Base-by-base conservation (phyloP, 2,329 filamentous ascomycete species). In the Trichoderma sp. region DNA sequence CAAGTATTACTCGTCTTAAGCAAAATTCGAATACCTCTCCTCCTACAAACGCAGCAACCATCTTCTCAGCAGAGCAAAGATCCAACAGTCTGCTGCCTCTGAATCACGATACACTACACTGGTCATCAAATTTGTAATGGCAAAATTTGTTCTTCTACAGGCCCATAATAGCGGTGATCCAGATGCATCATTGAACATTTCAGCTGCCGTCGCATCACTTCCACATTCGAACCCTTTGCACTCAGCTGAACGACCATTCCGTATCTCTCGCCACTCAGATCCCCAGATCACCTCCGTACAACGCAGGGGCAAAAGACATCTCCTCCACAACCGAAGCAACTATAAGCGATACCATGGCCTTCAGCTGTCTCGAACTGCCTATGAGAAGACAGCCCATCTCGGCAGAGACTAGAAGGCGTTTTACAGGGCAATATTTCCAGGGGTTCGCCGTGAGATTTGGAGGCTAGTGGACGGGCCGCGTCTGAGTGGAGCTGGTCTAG, bases 401-500 rank as follows among this genome's bases (percentile, higher is more conserved):
- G 67, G 67, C 50, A 71, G 24, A 50, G 29, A 1, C 64, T 53
- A 33, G 64, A 67, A 14, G 11, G 33, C 24, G 24, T 56, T 53
- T 68, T 33, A 29, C 50, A 56, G 21, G 45, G 59, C 56, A 64
- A 63, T 53, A 64, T 64, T 53, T 53, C 21, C 59, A 38, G 38
- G 69, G 69, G 14, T 45, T 50, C n/a, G 7, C 63, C 24, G 63
- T 66, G 63, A 66, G 63, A 31, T 18, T 27, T 14, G 27, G 50
- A 56, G 18, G 69, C 69, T 72, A 72, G 59, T 24, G 69, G 56
- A 72, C 69, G 69, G 69, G 12, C 69, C 69, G 69, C 69, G 59
- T 33, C 38, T 45, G 24, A 53, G 69, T 72, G 69, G 69, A 72
- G 69, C 14, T 14, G 69, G 38, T 59, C 38, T 41, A 71, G 67